Evolutionary conservation across 352 stramenopile genomes (phyloP), one percentile per base, ranked within the genome.

Genomic region (Halophytophthora batemanensis): DNA sequence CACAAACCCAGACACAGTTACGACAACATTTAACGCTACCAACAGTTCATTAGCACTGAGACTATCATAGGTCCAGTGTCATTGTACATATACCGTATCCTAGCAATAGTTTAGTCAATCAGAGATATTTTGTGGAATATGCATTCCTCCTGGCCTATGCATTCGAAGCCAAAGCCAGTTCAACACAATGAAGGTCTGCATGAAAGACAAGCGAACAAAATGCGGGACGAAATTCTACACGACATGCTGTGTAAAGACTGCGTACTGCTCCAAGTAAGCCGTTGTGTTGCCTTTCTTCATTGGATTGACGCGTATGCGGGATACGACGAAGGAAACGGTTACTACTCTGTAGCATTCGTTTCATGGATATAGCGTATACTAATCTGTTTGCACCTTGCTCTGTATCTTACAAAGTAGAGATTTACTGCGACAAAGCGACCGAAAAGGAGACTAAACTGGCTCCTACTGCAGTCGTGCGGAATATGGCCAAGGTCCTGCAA

Each of bases 201-300:
- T 59, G 38, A 36, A 45, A 6, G 41, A 64, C 40, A 64, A 64
- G 58, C 53, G 53, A 0, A 55, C 25, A 42, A 50, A 53, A 23
- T 66, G 45, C 25, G 58, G 50, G 0, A 67, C 50, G 1, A 71
- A 67, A 42, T 66, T 61, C 42, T 71, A 66, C 23, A 44, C 66
- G 43, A 53, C 51, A 0, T 63, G 61, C 17, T 60, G 50, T 12
- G 29, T 44, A 0, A 22, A 49, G 4, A 64, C 52, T 0, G 52
- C 49, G 14, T 61, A 66, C n/a, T 55, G 46, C 22, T 42, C 41
- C 2, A 43, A 46, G 57, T 61, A 35, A 52, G 15, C 39, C 18
- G 10, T 48, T 38, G 19, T 21, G n/a, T n/a, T n/a, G n/a, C n/a
- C n/a, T n/a, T n/a, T 44, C 17, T 23, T 25, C 3, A 21, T 6